These are phyloP conservation scores for Luzula sylvatica DNA, from an alignment of 176 grass and related monocot species.

Conservation along the genomic window DNA sequence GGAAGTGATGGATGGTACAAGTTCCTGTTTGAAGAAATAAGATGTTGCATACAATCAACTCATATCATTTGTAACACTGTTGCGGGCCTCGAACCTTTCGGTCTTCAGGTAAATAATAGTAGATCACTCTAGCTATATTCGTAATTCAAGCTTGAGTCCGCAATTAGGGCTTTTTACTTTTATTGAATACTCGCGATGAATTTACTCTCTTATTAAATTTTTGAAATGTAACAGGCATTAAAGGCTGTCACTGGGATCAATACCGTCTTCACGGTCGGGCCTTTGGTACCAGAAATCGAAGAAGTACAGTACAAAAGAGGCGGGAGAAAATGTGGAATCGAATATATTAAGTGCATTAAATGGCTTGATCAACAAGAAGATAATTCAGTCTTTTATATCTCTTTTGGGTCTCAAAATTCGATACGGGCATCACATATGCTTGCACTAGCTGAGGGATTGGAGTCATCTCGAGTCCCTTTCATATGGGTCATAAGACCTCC, in stretches of 20 bases:
- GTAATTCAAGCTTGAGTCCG: too few species aligned
- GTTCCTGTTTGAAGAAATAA: background rate
- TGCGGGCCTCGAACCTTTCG: slow-evolving; percentile 3
- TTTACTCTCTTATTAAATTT: background rate
- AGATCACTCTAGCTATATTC: too few species aligned
- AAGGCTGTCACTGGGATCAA: slow-evolving; percentile 10
- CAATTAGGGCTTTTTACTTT: too few species aligned
- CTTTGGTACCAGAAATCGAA: slow-evolving; percentile 20
- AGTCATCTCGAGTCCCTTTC: slow-evolving; percentile 30
- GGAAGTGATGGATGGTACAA: slow-evolving; percentile 2
- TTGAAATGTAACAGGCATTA: background rate
- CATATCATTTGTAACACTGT: slow-evolving; percentile 17
- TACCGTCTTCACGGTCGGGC: slow-evolving; percentile 20
- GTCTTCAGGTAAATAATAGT: background rate
- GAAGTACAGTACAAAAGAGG: background rate
- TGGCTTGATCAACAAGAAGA: slow-evolving; percentile 25
- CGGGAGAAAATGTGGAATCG: background rate
- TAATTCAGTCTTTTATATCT: slow-evolving; percentile 36
- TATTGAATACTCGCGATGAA: too few species aligned
- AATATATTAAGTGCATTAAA: slow-evolving; percentile 1
- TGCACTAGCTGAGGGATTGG: slow-evolving; percentile 30
- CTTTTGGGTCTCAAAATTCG: slow-evolving; percentile 34
- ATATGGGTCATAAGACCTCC: slow-evolving; percentile 38
- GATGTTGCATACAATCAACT: background rate
- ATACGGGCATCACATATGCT: slow-evolving; percentile 31